Percentiles rank a stretch among this genome's conserved stretches.
Conservation (phyloP, 805 yeast genomes). For the Candida stauntonica region DNA sequence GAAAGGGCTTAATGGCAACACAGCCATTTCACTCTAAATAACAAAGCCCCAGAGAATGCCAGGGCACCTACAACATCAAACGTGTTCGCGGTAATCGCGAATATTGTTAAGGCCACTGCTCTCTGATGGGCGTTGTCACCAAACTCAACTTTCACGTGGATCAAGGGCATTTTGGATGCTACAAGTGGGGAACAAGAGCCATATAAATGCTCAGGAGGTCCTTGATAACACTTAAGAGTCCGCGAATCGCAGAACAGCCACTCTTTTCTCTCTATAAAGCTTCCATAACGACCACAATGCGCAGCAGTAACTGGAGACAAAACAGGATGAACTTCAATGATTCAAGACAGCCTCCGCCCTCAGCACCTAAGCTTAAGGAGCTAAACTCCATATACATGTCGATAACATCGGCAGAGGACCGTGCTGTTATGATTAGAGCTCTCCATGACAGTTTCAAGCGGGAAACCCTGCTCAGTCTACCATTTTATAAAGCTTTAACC, state of each 20-base stretch:
- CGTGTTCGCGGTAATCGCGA: not conserved
- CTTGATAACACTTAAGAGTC: no score
- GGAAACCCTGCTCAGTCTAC: not conserved
- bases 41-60: no score
- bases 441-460: constrained; percentile 4
- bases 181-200: no score
- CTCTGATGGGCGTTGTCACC: not conserved
- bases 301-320: no score
- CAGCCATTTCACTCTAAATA: not conserved
- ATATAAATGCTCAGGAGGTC: no score
- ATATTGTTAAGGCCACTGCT: not conserved
- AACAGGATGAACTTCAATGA: not conserved
- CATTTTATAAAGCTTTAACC: constrained; percentile 3
- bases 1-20: not conserved
- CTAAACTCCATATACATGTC: constrained; percentile 1
- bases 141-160: no score
- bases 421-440: constrained; percentile 6
- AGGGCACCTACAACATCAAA: no score
- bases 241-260: no score
- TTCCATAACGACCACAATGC: no score
- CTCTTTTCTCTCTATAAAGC: no score
- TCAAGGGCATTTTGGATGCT: no score
- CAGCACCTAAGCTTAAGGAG: not conserved
- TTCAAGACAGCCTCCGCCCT: no score
- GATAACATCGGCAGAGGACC: not conserved